A percentile compares a stretch with the other conserved stretches of the same genome.
Conservation (phyloP, 2,329 filamentous ascomycete genomes). For the Colletotrichum viniferum region DNA sequence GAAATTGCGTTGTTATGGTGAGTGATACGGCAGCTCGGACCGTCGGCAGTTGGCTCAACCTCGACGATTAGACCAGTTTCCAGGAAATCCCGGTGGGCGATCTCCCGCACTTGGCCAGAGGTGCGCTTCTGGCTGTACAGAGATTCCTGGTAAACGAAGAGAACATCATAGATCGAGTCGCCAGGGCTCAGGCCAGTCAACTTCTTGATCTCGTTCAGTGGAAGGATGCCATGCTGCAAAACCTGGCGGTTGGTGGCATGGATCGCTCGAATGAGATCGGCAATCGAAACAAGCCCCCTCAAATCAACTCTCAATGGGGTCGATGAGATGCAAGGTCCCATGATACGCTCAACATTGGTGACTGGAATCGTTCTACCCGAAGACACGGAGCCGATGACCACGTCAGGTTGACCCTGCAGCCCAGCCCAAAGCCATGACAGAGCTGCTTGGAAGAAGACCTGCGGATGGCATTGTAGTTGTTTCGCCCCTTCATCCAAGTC, state of each 20-base stretch:
- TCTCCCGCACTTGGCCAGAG: constrained; percentile 50
- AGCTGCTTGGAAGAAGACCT: constrained; percentile 78
- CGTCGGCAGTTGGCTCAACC: constrained; percentile 63
- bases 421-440: constrained; percentile 68
- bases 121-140: constrained; percentile 40
- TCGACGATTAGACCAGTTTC: constrained; percentile 81
- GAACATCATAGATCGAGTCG: constrained; percentile 71
- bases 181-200: constrained; percentile 57
- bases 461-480: constrained; percentile 58
- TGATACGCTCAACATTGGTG: constrained; percentile 69
- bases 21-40: constrained; percentile 50
- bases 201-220: constrained; percentile 73
- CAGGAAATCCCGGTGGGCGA: constrained; percentile 70
- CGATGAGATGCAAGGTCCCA: constrained; percentile 81
- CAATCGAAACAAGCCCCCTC: constrained; percentile 50
- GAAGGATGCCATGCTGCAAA: constrained; percentile 66
- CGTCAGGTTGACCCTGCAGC: constrained; percentile 68
- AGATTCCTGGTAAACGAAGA: constrained; percentile 87
- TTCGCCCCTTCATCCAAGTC: constrained; percentile 40
- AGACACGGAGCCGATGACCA: constrained; percentile 78
- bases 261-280: constrained; percentile 66
- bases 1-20: constrained; percentile 56
- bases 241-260: constrained; percentile 70
- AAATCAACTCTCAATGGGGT: constrained; percentile 74
- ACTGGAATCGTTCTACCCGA: constrained; percentile 82